A percentile compares a stretch with the other conserved stretches of the same genome.
Conservation (phyloP, 2,329 filamentous ascomycete species). For the Leptographium flavum region DNA sequence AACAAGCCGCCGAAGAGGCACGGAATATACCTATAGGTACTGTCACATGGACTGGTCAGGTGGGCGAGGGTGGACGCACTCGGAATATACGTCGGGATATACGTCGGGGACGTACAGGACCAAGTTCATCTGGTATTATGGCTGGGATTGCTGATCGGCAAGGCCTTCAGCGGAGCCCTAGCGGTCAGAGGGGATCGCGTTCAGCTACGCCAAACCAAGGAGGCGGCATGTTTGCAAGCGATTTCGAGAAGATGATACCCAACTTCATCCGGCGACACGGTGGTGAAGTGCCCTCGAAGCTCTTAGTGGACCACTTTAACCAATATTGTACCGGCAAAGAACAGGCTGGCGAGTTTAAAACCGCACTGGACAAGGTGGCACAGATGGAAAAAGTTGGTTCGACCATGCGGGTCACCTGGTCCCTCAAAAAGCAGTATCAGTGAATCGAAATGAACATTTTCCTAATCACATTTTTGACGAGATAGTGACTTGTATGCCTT, state of each 20-base stretch:
- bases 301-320: constrained; percentile 83
- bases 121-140: constrained; percentile 39
- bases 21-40: constrained; percentile 63
- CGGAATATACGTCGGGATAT: constrained; percentile 27
- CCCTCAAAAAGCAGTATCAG: constrained; percentile 23
- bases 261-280: constrained; percentile 67
- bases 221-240: constrained; percentile 32
- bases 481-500: neutral
- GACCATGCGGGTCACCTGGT: constrained; percentile 39
- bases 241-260: constrained; percentile 60
- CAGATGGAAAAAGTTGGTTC: constrained; percentile 46
- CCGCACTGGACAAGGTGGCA: constrained; percentile 64
- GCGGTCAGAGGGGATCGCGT: constrained; percentile 24
- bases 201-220: constrained; percentile 24
- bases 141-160: constrained; percentile 44
- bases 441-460: constrained; percentile 1
- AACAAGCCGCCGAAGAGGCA: constrained; percentile 58
- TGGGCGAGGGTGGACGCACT: constrained; percentile 63
- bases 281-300: constrained; percentile 66
- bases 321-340: constrained; percentile 55
- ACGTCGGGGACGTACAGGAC: constrained; percentile 30
- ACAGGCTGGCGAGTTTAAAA: constrained; percentile 67
- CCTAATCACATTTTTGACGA: neutral
- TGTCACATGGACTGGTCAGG: constrained; percentile 85
- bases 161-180: constrained; percentile 23